phyloP scores from a whole-genome alignment of 2,329 filamentous ascomycete species.

The Trichoderma polysporum region DNA sequence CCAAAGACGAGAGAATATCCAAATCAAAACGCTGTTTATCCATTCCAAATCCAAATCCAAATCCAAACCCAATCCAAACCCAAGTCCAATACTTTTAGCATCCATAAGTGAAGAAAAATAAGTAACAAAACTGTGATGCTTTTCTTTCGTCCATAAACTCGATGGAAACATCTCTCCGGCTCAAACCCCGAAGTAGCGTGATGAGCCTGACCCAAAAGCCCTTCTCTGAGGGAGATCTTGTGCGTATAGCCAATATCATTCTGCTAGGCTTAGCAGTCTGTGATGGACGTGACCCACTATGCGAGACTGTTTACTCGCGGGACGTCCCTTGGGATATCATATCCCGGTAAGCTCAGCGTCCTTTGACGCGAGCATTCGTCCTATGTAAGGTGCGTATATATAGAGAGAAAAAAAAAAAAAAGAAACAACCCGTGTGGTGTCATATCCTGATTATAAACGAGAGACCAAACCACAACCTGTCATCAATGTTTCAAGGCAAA shows the following conservation, averaged over 20 bases:
- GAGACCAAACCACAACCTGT: constrained; percentile 27
- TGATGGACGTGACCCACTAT: constrained; percentile 16
- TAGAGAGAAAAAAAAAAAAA: not conserved
- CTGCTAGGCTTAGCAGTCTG: constrained; percentile 13
- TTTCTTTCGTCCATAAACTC: constrained; percentile 2
- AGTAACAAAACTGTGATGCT: not conserved
- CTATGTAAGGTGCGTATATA: not conserved
- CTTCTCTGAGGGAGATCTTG: constrained; percentile 6
- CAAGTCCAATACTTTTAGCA: not conserved
- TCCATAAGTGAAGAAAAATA: not conserved
- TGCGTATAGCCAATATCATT: not conserved
- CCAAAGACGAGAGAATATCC: not conserved
- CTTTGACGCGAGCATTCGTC: not conserved
- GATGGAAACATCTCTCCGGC: not conserved
- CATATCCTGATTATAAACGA: constrained; percentile 1
- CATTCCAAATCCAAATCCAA: not conserved
- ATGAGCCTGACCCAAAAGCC: not conserved
- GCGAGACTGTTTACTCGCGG: constrained; percentile 18
- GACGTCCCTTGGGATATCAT: constrained; percentile 5
- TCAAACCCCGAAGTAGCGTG: constrained; percentile 16
- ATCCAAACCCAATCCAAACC: not conserved
- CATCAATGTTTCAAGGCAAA: constrained; percentile 29
- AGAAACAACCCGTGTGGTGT: not conserved
- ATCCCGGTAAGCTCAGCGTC: constrained; percentile 16
- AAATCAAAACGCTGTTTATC: constrained; percentile 11